Evolutionary conservation across 805 yeast genomes (phyloP).

Genomic region (Grigorovia transvaalensis): DNA sequence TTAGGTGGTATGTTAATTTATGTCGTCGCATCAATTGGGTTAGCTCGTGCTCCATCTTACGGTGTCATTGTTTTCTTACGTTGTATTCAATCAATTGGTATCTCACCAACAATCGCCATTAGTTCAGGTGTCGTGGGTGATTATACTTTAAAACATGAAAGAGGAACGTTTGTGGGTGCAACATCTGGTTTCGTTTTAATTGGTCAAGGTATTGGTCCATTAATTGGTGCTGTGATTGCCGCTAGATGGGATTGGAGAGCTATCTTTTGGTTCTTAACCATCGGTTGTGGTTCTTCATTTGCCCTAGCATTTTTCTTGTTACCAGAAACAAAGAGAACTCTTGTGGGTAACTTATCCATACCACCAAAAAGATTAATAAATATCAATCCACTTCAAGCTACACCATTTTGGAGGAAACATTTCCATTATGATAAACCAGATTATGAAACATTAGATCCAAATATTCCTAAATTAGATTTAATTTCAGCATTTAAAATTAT

Average conservation of each 20-base stretch:
- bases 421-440: slow-evolving; percentile 26
- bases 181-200: slow-evolving; percentile 52
- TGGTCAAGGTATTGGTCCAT: slow-evolving; percentile 71
- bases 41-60: slow-evolving; percentile 50
- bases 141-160: slow-evolving; percentile 46
- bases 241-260: slow-evolving; percentile 59
- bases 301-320: slow-evolving; percentile 30
- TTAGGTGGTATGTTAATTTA: slow-evolving; percentile 45
- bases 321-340: slow-evolving; percentile 64
- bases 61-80: slow-evolving; percentile 55
- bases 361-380: slow-evolving; percentile 37
- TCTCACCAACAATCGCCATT: slow-evolving; percentile 63
- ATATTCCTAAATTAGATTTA: slow-evolving; percentile 21
- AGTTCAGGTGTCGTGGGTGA: slow-evolving; percentile 66
- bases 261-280: slow-evolving; percentile 62
- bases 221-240: slow-evolving; percentile 39
- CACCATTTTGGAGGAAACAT: slow-evolving; percentile 11
- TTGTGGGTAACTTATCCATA: slow-evolving; percentile 66
- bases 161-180: slow-evolving; percentile 64
- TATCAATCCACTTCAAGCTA: slow-evolving; percentile 35
- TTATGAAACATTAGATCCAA: slow-evolving; percentile 18
- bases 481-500: slow-evolving; percentile 37
- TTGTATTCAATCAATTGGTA: slow-evolving; percentile 61
- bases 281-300: slow-evolving; percentile 44
- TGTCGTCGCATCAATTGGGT: slow-evolving; percentile 50